These are phyloP conservation scores for Fusarium buharicum DNA, from an alignment of 2,329 filamentous ascomycete species.

Conservation along the genomic window DNA sequence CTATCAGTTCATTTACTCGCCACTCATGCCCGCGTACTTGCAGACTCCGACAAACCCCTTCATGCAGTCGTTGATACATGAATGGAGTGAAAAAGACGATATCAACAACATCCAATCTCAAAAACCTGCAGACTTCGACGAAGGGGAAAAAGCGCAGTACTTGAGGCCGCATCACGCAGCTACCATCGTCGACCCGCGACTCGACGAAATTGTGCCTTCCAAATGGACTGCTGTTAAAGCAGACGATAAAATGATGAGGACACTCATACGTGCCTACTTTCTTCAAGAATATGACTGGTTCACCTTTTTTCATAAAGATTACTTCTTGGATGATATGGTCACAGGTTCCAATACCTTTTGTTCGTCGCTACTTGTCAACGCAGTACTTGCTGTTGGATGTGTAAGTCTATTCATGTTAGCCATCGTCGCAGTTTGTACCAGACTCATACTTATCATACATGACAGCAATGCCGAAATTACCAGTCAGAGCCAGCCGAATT, in stretches of 20 bases:
- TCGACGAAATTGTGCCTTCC: slow-evolving; percentile 2
- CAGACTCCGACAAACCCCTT: slow-evolving; percentile 6
- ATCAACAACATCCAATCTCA: not conserved
- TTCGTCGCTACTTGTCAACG: slow-evolving; percentile 11
- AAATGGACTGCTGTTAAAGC: slow-evolving; percentile 1
- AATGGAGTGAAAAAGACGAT: slow-evolving; percentile 8
- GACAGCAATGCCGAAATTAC: slow-evolving; percentile 12
- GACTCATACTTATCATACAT: not conserved
- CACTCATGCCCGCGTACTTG: slow-evolving; percentile 1
- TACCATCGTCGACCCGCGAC: not conserved
- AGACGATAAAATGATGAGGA: not conserved
- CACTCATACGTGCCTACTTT: not conserved
- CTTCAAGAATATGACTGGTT: slow-evolving; percentile 22
- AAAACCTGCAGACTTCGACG: not conserved
- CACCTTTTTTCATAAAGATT: slow-evolving; percentile 16
- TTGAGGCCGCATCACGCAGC: slow-evolving; percentile 22
- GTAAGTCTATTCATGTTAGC: not conserved
- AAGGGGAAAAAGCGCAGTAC: slow-evolving; percentile 1
- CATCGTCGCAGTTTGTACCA: not conserved
- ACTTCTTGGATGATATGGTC: slow-evolving; percentile 22
- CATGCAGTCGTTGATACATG: slow-evolving; percentile 14
- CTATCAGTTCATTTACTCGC: slow-evolving; percentile 6
- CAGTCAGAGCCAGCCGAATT: slow-evolving; percentile 2
- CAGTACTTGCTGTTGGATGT: slow-evolving; percentile 16
- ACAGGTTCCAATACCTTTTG: not conserved